These are phyloP conservation scores for Apiospora sp. DNA, from an alignment of 2,329 filamentous ascomycete species.

Conservation along the genomic window DNA sequence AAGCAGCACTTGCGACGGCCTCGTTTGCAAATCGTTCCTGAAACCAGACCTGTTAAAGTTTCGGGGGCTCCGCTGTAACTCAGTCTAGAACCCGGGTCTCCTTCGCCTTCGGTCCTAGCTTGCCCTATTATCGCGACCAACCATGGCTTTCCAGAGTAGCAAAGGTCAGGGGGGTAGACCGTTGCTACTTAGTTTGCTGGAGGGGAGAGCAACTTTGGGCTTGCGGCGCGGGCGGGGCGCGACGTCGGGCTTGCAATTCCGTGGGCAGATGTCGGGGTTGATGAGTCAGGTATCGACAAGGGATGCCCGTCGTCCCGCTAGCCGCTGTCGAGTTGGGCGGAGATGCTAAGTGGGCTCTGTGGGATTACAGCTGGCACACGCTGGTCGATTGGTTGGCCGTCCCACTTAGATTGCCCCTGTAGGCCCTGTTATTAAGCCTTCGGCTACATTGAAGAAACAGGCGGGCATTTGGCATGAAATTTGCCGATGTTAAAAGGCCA, in stretches of 20 bases:
- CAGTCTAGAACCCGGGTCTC: background rate
- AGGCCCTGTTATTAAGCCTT: slow-evolving; percentile 7
- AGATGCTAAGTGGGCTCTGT: background rate
- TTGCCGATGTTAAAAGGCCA: background rate
- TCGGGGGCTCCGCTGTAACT: background rate
- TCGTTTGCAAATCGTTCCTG: background rate
- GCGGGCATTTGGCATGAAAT: background rate
- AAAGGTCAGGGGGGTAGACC: background rate
- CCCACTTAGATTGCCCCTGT: background rate
- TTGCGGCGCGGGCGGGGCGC: background rate
- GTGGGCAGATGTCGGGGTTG: background rate
- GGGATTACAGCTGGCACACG: background rate
- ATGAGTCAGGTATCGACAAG: background rate
- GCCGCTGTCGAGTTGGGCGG: background rate
- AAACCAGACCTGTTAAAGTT: background rate
- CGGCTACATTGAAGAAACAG: background rate
- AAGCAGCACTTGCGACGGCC: background rate
- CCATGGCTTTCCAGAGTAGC: background rate
- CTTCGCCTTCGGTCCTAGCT: background rate
- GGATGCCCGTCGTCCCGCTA: background rate
- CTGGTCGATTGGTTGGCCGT: background rate
- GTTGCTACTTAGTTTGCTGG: background rate
- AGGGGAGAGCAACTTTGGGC: background rate
- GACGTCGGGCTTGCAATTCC: background rate
- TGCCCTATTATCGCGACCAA: background rate